A percentile compares a stretch with the other conserved stretches of the same genome.
phyloP scores from a whole-genome alignment of 2,329 filamentous ascomycete species.

The Colletotrichum sp. region DNA sequence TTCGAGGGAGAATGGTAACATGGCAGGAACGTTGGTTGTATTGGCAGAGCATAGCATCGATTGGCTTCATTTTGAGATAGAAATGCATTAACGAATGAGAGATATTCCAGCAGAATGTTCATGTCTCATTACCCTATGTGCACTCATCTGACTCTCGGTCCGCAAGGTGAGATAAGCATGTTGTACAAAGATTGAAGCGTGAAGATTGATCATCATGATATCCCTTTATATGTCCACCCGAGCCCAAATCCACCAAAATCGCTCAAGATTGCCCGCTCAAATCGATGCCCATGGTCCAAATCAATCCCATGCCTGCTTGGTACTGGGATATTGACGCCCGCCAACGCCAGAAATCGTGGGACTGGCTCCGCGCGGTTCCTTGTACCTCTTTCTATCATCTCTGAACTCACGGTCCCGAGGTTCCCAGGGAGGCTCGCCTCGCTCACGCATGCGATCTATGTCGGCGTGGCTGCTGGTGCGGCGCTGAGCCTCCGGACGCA shows the following conservation, averaged over 20 bases:
- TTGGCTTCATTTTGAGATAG: not conserved
- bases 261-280: not conserved
- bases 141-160: not conserved
- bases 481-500: conserved; percentile 44
- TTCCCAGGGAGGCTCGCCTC: conserved; percentile 13
- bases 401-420: conserved; percentile 17
- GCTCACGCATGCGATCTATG: conserved; percentile 39
- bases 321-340: conserved; percentile 21
- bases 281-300: not conserved
- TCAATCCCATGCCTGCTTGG: conserved; percentile 18
- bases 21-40: not conserved
- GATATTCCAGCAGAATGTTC: not conserved
- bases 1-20: not conserved
- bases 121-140: not conserved
- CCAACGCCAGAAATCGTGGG: conserved; percentile 21
- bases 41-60: not conserved
- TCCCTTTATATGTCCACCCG: not conserved
- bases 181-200: not conserved
- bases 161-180: not conserved
- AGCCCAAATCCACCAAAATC: not conserved
- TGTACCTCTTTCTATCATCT: conserved; percentile 22
- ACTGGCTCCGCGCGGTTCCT: conserved; percentile 7
- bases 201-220: not conserved
- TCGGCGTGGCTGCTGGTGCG: conserved; percentile 57
- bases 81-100: not conserved